phyloP scores from a whole-genome alignment of 176 grass and related monocot genomes.

The Microstegium vimineum region DNA sequence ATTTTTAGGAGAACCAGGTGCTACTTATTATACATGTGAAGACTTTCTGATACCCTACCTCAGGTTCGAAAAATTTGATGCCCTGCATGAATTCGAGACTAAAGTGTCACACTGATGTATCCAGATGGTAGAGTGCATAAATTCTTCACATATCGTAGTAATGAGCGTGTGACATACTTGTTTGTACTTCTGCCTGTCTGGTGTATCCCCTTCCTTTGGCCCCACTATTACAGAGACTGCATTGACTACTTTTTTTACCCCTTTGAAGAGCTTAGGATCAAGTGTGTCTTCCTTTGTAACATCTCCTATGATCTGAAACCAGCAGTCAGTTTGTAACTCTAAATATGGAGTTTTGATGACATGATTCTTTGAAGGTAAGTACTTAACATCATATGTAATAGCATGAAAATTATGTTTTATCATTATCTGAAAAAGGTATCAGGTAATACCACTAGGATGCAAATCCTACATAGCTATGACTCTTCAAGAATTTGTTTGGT shows the following conservation, averaged over 20 bases:
- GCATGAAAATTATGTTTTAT: no score
- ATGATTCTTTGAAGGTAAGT: neutral
- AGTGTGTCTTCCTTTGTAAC: conserved; percentile 76
- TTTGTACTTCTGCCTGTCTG: conserved; percentile 86
- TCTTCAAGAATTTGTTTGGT: neutral
- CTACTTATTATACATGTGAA: conserved; percentile 35
- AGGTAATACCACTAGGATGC: neutral
- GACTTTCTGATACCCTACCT: conserved; percentile 49
- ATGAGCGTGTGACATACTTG: conserved; percentile 58
- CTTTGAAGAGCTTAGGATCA: conserved; percentile 76
- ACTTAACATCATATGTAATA: neutral
- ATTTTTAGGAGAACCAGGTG: neutral
- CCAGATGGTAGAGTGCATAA: neutral
- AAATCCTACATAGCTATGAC: neutral
- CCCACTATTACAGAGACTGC: conserved; percentile 92
- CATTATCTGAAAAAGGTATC: no score
- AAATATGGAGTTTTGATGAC: neutral
- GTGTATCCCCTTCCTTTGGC: conserved; percentile 98
- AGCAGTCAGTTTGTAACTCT: neutral
- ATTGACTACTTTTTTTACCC: conserved; percentile 73
- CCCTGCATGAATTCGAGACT: conserved; percentile 57
- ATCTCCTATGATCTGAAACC: conserved; percentile 74
- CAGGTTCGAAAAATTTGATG: conserved; percentile 97
- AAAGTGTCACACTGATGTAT: conserved; percentile 6
- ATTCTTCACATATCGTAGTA: neutral